Conservation (phyloP, 257 asterid species). For the Solanum paucissectum region DNA sequence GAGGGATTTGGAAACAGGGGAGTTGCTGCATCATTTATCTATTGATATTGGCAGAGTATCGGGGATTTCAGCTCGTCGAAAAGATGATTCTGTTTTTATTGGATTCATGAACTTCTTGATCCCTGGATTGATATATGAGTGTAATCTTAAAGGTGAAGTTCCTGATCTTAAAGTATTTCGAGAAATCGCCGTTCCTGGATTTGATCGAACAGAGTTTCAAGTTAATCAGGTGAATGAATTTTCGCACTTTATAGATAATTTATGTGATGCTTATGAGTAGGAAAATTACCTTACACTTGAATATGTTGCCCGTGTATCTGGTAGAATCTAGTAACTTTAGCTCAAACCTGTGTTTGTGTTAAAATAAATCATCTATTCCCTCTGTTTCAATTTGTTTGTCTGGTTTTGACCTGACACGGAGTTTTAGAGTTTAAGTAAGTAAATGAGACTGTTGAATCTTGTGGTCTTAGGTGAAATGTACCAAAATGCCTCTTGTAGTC, state of each 20-base stretch:
- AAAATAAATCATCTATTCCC: too few relatives aligned
- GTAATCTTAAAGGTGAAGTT: conserved; percentile 41
- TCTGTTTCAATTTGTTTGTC: too few relatives aligned
- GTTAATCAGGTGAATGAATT: conserved; percentile 54
- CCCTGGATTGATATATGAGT: conserved; percentile 69
- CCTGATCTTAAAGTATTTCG: conserved; percentile 60
- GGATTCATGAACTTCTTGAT: conserved; percentile 79
- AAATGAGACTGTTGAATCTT: too few relatives aligned
- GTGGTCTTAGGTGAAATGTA: background rate
- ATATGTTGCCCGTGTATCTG: background rate
- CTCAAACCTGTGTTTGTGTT: background rate
- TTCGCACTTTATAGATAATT: background rate
- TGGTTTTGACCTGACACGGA: background rate
- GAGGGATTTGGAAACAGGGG: conserved; percentile 70
- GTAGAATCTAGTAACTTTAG: background rate
- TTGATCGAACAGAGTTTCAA: conserved; percentile 59
- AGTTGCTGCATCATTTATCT: conserved; percentile 53
- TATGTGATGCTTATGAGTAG: background rate
- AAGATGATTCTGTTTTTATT: conserved; percentile 45
- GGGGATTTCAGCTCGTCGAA: conserved; percentile 59
- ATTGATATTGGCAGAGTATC: conserved; percentile 79
- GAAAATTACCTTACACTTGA: background rate
- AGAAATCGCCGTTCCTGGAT: conserved; percentile 69
- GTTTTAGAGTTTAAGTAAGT: background rate
- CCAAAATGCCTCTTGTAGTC: background rate